Percentiles rank a stretch among this genome's conserved stretches.
These are phyloP conservation scores for Geosiphon pyriformis DNA, from an alignment of 192 early-diverging fungal genomes.

Conservation along the genomic window DNA sequence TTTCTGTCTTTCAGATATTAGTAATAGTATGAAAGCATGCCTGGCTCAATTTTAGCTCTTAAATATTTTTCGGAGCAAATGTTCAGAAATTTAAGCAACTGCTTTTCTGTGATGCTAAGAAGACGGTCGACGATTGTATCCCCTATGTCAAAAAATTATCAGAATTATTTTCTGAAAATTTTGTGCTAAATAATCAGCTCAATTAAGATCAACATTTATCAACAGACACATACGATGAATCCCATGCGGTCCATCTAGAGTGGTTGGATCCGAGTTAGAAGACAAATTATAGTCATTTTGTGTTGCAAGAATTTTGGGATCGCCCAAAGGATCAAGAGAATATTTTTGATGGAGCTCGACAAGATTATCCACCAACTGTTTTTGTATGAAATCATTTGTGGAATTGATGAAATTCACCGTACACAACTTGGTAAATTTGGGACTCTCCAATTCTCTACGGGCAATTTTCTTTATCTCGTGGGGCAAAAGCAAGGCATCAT, in stretches of 20 bases:
- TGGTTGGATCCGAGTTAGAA: too few species aligned
- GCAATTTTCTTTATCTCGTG: conserved; percentile 55
- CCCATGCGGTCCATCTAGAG: too few species aligned
- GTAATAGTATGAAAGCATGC: conserved; percentile 26
- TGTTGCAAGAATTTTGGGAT: too few species aligned
- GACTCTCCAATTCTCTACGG: conserved; percentile 42
- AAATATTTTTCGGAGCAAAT: conserved; percentile 80
- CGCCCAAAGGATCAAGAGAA: conserved; percentile 3
- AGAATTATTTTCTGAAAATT: not conserved
- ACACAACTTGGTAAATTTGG: conserved; percentile 25
- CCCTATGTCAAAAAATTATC: too few species aligned
- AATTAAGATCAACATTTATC: too few species aligned
- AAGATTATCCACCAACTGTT: conserved; percentile 51
- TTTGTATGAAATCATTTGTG: conserved; percentile 52
- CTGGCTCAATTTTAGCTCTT: conserved; percentile 90
- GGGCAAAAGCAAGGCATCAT: conserved; percentile 50
- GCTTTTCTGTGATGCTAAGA: conserved; percentile 64
- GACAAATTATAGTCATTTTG: too few species aligned
- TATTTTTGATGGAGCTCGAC: conserved; percentile 42
- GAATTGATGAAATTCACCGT: conserved; percentile 59
- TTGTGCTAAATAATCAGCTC: not conserved
- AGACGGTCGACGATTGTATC: conserved; percentile 53
- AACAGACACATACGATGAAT: too few species aligned
- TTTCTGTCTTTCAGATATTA: not conserved
- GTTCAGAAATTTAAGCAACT: conserved; percentile 70